These are phyloP conservation scores for Ajuga chamaepitys DNA, from an alignment of 257 asterid genomes.

Conservation along the genomic window DNA sequence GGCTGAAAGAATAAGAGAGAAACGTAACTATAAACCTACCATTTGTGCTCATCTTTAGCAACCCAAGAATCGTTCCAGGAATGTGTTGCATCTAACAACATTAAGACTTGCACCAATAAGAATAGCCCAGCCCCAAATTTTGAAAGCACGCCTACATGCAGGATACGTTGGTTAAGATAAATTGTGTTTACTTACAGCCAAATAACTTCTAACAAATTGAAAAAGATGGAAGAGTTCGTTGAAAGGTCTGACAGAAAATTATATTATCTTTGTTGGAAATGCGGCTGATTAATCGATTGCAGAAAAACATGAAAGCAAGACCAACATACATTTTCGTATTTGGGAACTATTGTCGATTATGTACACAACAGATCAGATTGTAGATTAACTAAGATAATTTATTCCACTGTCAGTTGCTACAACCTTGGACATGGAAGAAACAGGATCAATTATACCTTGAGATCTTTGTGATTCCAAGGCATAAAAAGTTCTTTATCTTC, in stretches of 20 bases:
- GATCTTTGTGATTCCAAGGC: neutral
- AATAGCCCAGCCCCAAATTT: slow-evolving; percentile 95
- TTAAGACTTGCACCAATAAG: slow-evolving; percentile 77
- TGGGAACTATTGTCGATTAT: neutral
- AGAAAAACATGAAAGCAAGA: neutral
- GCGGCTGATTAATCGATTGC: neutral
- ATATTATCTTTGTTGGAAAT: neutral
- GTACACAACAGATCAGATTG: neutral
- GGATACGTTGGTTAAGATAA: slow-evolving; percentile 1
- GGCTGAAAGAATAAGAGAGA: neutral
- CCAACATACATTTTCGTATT: neutral
- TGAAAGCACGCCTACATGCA: slow-evolving; percentile 64
- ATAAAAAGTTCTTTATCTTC: too few relatives aligned
- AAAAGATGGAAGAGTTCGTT: too few relatives aligned
- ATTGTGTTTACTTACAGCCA: neutral
- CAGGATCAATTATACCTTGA: neutral
- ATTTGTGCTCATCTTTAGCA: slow-evolving; percentile 88
- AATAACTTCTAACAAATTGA: neutral
- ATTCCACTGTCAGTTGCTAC: neutral
- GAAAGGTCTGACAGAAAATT: too few relatives aligned
- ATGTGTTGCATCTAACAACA: slow-evolving; percentile 82
- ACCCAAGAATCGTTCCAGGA: slow-evolving; percentile 99
- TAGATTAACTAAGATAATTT: neutral
- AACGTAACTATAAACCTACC: slow-evolving; percentile 40
- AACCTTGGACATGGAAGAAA: neutral